Evolutionary conservation across 192 early-diverging fungal genomes (phyloP), one percentile per base, ranked within the genome.

Genomic region (Pilaira anomala): DNA sequence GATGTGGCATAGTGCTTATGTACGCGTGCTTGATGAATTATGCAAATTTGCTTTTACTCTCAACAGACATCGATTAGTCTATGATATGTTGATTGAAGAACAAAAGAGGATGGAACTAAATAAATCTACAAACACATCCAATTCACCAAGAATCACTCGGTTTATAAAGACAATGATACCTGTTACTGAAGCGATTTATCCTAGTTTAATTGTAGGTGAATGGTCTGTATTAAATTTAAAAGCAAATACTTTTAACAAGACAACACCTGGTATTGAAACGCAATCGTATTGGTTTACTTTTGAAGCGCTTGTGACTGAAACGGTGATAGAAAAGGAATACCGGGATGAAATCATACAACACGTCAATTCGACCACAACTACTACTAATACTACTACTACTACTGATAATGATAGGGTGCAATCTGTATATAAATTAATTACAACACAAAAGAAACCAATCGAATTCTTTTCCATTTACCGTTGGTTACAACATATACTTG

Each of bases 401-500:
- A n/a, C n/a, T n/a, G n/a, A 11, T 3, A 48, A 19, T 19, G 18
- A 48, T 19, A 18, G 16, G 14, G 3, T 21, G 25, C 19, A 41
- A 68, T 7, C 59, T 9, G 64, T 76, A 7, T 60, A 76, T 48
- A 80, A 74, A 48, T 65, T 59, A 1, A 21, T 74, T 2, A 69
- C 73, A 16, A 65, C 60, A 0, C 51, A 52, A 14, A 71, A 71
- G 14, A 81, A 81, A 41, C 75, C 76, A 0, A 28, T 74, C 4
- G 76, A 83, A 1, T 80, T 76, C 40, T 66, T 80, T 62, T 61
- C 72, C 12, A 78, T 83, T 19, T 83, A 79, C 67, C 71, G 80
- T 3, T 78, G 73, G 76, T 63, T 66, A 19, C 78, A 83, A 22
- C 80, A 83, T 40, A 61, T 79, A 11, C 29, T 83, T n/a, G 62